phyloP scores from a whole-genome alignment of 805 yeast genomes.

The Starmerella ratchasimensis region DNA sequence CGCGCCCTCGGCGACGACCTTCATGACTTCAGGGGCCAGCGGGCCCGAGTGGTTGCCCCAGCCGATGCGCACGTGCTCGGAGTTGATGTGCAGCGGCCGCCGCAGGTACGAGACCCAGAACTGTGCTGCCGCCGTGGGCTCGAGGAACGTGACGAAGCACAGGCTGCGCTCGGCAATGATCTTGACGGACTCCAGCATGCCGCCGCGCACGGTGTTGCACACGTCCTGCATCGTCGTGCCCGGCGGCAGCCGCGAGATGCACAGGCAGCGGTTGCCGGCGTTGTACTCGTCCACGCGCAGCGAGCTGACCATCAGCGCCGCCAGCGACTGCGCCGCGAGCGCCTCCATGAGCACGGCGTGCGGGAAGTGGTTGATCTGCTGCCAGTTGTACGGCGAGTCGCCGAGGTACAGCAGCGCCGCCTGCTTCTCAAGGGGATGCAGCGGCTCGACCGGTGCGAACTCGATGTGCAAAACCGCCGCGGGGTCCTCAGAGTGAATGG shows the following conservation, averaged over 20 bases:
- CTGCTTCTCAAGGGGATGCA: constrained; percentile 76
- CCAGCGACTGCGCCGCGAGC: constrained; percentile 83
- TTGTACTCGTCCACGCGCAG: constrained; percentile 88
- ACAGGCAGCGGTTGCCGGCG: constrained; percentile 85
- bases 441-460: too few relatives aligned
- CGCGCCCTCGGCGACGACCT: constrained; percentile 89
- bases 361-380: constrained; percentile 47
- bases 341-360: constrained; percentile 19
- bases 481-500: too few relatives aligned
- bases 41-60: constrained; percentile 98
- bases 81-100: constrained; percentile 77
- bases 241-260: constrained; percentile 78
- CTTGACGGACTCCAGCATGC: constrained; percentile 71
- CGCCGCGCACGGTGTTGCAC: constrained; percentile 93
- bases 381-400: constrained; percentile 52
- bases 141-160: constrained; percentile 88
- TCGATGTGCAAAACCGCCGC: too few relatives aligned
- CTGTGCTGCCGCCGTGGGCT: constrained; percentile 95
- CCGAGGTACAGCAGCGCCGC: constrained; percentile 94
- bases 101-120: constrained; percentile 87
- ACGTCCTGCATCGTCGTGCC: constrained; percentile 83
- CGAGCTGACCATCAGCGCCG: constrained; percentile 94
- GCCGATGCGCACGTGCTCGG: constrained; percentile 77
- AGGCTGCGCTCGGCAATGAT: constrained; percentile 74
- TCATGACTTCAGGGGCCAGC: constrained; percentile 66